Evolutionary conservation across 345 rosid genomes (phyloP), one percentile per base, ranked within the genome.

Genomic region (Noccaea bulbosa): DNA sequence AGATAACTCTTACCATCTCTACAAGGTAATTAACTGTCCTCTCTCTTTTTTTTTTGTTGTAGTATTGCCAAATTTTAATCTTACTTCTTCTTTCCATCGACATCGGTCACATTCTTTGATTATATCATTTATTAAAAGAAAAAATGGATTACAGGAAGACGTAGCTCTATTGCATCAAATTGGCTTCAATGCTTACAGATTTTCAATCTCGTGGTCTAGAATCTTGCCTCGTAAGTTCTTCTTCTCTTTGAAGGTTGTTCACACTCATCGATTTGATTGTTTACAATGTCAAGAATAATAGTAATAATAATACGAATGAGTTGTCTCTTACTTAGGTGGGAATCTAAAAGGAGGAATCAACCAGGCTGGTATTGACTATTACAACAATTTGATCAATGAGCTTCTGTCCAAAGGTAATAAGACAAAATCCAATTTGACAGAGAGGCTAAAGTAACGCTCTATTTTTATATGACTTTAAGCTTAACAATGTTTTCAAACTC

Each of bases 151-250:
- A 45, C 75, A 83, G 86, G 86, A 81, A 69, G 86, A 83, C 71
- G 78, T 81, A 30, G 52, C 72, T 20, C 33, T 76, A 34, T 58
- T 83, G 73, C 82, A 83, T 55, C 70, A 83, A 17, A 72, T 79
- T 10, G 86, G 86, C 1, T 76, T 81, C 30, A 75, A 73, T 73
- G 86, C 83, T 3, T 81, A 81, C 37, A 76, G 86, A 76, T 81
- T 83, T 45, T 83, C 86, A 10, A 81, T 83, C 70, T 83, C 84
- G 0, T 83, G 86, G 86, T 69, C 86, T 0, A 76, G 86, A 59
- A 58, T 83, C 0, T 57, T 83, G 37, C 86, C 86, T 41, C 39
- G 82, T 83, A 73, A 71, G 79, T 57, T 64, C 43, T 35, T 37
- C 44, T 71, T 50, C 39, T 59, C 65, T 70, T 32, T 22, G 27